Percentiles rank a stretch among this genome's conserved stretches.
These are phyloP conservation scores for Colletotrichum sp. DNA, from an alignment of 2,329 filamentous ascomycete genomes.

Conservation along the genomic window DNA sequence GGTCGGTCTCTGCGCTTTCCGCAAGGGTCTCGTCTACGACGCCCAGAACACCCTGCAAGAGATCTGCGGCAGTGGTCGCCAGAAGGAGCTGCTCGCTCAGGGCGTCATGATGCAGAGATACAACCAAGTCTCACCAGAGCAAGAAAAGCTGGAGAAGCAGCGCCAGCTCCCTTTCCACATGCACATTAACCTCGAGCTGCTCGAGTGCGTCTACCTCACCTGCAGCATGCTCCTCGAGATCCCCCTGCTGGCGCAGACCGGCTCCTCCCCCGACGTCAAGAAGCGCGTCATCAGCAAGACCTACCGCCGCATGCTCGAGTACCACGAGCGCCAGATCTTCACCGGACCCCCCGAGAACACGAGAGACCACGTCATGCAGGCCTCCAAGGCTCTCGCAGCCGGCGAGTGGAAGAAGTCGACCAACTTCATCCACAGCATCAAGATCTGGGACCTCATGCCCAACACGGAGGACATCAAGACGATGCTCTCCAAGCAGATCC, in stretches of 20 bases:
- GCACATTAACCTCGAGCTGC: slow-evolving; percentile 98
- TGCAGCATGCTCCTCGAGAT: slow-evolving; percentile 99
- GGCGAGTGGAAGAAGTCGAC: slow-evolving; percentile 99
- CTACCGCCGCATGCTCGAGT: slow-evolving; percentile 98
- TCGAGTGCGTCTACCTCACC: slow-evolving; percentile 98
- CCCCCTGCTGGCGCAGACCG: slow-evolving; percentile 93
- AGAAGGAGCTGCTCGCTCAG: slow-evolving; percentile 97
- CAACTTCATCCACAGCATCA: slow-evolving; percentile 94
- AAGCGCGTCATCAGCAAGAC: slow-evolving; percentile 99
- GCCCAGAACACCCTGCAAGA: slow-evolving; percentile 97
- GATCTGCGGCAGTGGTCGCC: slow-evolving; percentile 94
- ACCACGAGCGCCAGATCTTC: slow-evolving; percentile 99
- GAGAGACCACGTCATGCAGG: slow-evolving; percentile 98
- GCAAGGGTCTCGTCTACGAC: slow-evolving; percentile 94
- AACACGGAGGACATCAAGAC: slow-evolving; percentile 91
- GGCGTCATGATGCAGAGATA: slow-evolving; percentile 98
- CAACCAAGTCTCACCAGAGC: slow-evolving; percentile 94
- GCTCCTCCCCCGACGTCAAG: slow-evolving; percentile 94
- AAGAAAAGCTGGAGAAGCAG: slow-evolving; percentile 96
- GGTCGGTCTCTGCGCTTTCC: slow-evolving; percentile 97
- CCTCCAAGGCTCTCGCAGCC: slow-evolving; percentile 92
- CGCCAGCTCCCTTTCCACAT: slow-evolving; percentile 99
- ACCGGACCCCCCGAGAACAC: slow-evolving; percentile 98
- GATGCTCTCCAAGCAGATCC: slow-evolving; percentile 98
- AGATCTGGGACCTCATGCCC: slow-evolving; percentile 99